phyloP scores from a whole-genome alignment of 2,329 filamentous ascomycete genomes.

The Cordyceps javanica region DNA sequence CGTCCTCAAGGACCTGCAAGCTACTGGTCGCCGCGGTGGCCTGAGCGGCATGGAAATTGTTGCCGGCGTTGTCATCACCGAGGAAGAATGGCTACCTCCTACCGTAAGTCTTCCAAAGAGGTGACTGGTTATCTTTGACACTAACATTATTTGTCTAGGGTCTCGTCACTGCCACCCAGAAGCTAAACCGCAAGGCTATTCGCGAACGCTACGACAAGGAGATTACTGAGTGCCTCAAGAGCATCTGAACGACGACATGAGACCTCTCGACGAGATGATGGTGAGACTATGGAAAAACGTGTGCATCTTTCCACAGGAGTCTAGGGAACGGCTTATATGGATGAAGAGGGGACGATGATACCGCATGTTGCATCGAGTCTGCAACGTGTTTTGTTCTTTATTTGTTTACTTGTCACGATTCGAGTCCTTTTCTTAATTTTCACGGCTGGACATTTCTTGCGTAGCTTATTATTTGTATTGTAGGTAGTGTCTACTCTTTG shows the following conservation, averaged over 20 bases:
- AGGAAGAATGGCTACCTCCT: constrained; percentile 82
- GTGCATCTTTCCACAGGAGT: constrained; percentile 4
- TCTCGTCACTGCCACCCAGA: constrained; percentile 56
- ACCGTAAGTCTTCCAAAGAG: constrained; percentile 57
- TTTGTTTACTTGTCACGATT: neutral
- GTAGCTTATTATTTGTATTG: constrained; percentile 13
- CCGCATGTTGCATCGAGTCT: constrained; percentile 11
- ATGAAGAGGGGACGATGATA: constrained; percentile 15
- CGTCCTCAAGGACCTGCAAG: constrained; percentile 63
- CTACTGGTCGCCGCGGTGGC: constrained; percentile 58
- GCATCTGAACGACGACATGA: constrained; percentile 1
- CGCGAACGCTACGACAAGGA: constrained; percentile 45
- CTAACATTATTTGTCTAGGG: constrained; percentile 36
- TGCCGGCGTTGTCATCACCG: constrained; percentile 67
- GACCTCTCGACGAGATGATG: neutral
- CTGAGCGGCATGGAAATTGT: constrained; percentile 68
- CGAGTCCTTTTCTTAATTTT: neutral
- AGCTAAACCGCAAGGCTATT: constrained; percentile 50
- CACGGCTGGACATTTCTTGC: constrained; percentile 8
- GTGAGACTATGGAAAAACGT: neutral
- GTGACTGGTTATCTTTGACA: neutral
- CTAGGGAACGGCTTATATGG: neutral
- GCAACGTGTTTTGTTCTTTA: constrained; percentile 12
- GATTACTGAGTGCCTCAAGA: constrained; percentile 39
- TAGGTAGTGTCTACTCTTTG: constrained; percentile 6